Percentiles rank a stretch among this genome's conserved stretches.
Evolutionary conservation across 495 filamentous ascomycete species (phyloP).

Genomic region (Penicillium ucsense): DNA sequence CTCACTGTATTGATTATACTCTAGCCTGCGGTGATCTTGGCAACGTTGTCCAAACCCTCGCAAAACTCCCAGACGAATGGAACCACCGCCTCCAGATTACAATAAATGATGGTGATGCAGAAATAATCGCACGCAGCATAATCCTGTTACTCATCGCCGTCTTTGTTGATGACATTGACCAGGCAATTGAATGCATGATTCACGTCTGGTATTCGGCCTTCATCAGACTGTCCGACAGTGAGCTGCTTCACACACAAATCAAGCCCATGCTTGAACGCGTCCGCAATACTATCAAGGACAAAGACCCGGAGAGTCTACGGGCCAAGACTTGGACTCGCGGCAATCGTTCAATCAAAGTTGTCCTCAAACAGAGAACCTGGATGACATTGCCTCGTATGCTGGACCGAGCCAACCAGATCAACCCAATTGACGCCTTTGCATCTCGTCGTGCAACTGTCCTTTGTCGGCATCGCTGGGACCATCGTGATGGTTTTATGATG

Average conservation of each 20-base stretch:
- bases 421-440: no score
- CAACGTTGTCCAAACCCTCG: conserved; percentile 33
- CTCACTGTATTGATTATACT: background rate
- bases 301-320: background rate
- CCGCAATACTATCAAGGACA: conserved; percentile 1
- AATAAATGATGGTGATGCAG: conserved; percentile 36
- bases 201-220: conserved; percentile 32
- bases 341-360: conserved; percentile 1
- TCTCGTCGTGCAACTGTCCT: no score
- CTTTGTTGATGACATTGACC: conserved; percentile 4
- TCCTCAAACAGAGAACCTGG: conserved; percentile 2
- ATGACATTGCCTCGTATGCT: background rate
- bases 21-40: conserved; percentile 39
- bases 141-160: conserved; percentile 34
- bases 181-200: conserved; percentile 19
- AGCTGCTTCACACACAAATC: conserved; percentile 8
- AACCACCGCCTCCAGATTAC: conserved; percentile 10
- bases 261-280: conserved; percentile 18
- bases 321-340: conserved; percentile 10
- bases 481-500: no score
- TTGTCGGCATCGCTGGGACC: no score
- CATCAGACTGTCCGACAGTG: conserved; percentile 9
- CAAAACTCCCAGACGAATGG: conserved; percentile 20
- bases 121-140: conserved; percentile 34
- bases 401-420: no score